Evolutionary conservation across 192 early-diverging fungal genomes (phyloP).

Genomic region (Bifiguratus adelaidae): DNA sequence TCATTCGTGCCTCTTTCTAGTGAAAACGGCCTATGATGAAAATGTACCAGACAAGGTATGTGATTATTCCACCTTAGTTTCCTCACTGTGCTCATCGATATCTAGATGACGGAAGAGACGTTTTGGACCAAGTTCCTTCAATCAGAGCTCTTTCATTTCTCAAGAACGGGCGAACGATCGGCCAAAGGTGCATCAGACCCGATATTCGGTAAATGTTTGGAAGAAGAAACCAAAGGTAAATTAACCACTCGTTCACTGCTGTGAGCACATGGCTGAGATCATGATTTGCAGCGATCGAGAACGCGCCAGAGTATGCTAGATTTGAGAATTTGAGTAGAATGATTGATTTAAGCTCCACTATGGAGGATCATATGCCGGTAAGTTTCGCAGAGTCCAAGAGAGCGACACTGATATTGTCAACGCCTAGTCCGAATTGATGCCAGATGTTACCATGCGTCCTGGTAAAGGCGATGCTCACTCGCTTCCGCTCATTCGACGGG

Average conservation of each 20-base stretch:
- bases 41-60: conserved; percentile 67
- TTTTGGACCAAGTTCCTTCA: conserved; percentile 86
- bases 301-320: conserved; percentile 22
- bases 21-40: conserved; percentile 69
- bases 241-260: too few relatives aligned
- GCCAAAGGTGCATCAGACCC: conserved; percentile 44
- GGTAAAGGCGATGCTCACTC: conserved; percentile 43
- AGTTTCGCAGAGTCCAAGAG: neutral
- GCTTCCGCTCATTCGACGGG: conserved; percentile 71
- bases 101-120: conserved; percentile 48
- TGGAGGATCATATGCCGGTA: conserved; percentile 70
- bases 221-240: conserved; percentile 64
- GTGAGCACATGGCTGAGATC: too few relatives aligned
- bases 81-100: neutral
- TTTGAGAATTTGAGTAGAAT: conserved; percentile 51
- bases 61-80: neutral
- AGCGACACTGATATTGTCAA: conserved; percentile 44
- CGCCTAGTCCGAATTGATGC: too few relatives aligned
- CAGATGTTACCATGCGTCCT: conserved; percentile 76
- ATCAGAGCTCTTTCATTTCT: conserved; percentile 81
- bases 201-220: conserved; percentile 68
- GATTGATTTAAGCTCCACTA: conserved; percentile 71
- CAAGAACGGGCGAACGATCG: conserved; percentile 37
- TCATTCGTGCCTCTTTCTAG: conserved; percentile 17
- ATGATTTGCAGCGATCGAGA: conserved; percentile 6